A percentile compares a stretch with the other conserved stretches of the same genome.
These are phyloP conservation scores for Adansonia digitata DNA, from an alignment of 345 rosid species.

Conservation along the genomic window DNA sequence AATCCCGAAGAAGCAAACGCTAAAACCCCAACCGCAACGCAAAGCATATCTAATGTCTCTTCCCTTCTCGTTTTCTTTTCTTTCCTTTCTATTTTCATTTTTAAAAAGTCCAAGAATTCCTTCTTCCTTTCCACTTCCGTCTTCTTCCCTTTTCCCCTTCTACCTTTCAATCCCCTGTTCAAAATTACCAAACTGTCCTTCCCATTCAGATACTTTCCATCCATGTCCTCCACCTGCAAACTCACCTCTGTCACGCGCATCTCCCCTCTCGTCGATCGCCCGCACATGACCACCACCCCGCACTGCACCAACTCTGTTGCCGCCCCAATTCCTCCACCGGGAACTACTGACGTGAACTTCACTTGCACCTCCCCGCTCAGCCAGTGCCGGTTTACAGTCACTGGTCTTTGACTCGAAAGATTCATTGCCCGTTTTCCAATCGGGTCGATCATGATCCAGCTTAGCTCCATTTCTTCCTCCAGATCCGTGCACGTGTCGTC, in stretches of 20 bases:
- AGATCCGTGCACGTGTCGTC: conserved; percentile 39
- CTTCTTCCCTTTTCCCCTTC: conserved; percentile 32
- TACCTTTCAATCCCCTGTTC: conserved; percentile 38
- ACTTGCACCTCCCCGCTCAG: conserved; percentile 64
- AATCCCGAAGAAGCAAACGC: conserved; percentile 30
- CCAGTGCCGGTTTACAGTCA: conserved; percentile 65
- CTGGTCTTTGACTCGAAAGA: conserved; percentile 58
- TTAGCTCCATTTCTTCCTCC: conserved; percentile 40
- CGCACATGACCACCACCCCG: conserved; percentile 54
- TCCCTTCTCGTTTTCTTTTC: conserved; percentile 46
- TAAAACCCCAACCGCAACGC: conserved; percentile 42
- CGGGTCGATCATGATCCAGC: conserved; percentile 73
- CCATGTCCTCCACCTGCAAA: conserved; percentile 62
- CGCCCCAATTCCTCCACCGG: conserved; percentile 23
- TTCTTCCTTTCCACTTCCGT: conserved; percentile 31
- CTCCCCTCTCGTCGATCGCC: conserved; percentile 33
- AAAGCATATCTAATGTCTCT: conserved; percentile 44
- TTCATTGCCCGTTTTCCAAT: conserved; percentile 50
- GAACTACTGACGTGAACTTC: conserved; percentile 35
- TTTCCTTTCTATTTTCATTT: conserved; percentile 43
- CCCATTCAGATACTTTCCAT: conserved; percentile 60
- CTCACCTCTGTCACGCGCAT: conserved; percentile 72
- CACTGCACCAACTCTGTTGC: conserved; percentile 37
- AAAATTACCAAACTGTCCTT: conserved; percentile 56
- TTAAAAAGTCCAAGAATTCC: conserved; percentile 36